phyloP scores from a whole-genome alignment of 1,284 basidiomycete species.

The Pseudozyma sp. region DNA sequence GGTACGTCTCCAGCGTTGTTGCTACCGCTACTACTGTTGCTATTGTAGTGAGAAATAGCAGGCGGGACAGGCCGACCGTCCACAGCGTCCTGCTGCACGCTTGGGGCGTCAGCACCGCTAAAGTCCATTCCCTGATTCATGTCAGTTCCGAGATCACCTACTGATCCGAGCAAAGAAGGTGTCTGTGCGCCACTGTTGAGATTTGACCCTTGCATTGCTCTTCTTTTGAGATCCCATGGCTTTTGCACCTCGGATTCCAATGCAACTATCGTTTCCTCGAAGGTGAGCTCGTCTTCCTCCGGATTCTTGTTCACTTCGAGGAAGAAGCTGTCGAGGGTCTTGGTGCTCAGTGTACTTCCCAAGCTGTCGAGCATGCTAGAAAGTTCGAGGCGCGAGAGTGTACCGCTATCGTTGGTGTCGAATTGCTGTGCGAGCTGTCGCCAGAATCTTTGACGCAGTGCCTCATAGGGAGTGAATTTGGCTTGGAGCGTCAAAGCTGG shows the following conservation, averaged over 20 bases:
- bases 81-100: background rate
- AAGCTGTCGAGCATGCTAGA: conserved; percentile 97
- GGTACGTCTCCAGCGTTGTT: background rate
- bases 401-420: conserved; percentile 85
- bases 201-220: conserved; percentile 7
- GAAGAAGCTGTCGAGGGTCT: conserved; percentile 79
- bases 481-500: conserved; percentile 74
- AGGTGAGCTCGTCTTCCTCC: conserved; percentile 79
- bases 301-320: conserved; percentile 74
- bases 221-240: conserved; percentile 53
- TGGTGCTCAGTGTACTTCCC: conserved; percentile 85
- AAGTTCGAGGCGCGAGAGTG: conserved; percentile 85
- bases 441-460: conserved; percentile 78
- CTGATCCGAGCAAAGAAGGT: conserved; percentile 35
- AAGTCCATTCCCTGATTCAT: conserved; percentile 45
- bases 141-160: conserved; percentile 32
- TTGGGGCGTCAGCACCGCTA: conserved; percentile 47
- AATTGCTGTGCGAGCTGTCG: conserved; percentile 88
- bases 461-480: conserved; percentile 91
- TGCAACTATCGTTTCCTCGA: conserved; percentile 74
- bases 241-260: conserved; percentile 57
- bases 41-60: background rate
- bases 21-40: conserved; percentile 1
- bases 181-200: conserved; percentile 45
- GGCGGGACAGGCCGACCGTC: conserved; percentile 15